Conservation (phyloP, 257 asterid species). For the Solanum pinnatisectum region DNA sequence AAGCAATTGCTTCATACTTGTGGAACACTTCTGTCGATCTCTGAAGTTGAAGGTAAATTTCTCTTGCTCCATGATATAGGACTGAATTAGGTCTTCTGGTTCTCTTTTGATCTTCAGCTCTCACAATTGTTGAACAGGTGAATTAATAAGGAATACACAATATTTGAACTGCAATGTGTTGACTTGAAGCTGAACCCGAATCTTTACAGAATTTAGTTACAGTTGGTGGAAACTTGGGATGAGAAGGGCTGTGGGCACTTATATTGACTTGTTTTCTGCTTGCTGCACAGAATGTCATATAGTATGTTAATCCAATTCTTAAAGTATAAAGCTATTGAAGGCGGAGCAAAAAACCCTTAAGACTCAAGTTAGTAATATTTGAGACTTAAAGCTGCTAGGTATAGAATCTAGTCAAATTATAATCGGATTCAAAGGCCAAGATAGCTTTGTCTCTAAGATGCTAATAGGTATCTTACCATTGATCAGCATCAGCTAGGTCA, state of each 20-base stretch:
- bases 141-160: not conserved
- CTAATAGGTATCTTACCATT: not conserved
- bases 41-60: constrained; percentile 65
- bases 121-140: not conserved
- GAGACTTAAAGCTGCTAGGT: not conserved
- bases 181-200: not conserved
- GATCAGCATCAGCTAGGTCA: not conserved
- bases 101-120: not conserved
- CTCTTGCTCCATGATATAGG: not conserved
- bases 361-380: not conserved
- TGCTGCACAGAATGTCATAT: not conserved
- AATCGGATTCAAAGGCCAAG: not conserved
- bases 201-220: not conserved
- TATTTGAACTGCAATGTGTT: not conserved
- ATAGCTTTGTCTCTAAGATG: not conserved
- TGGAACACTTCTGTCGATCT: constrained; percentile 73
- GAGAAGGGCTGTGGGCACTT: not conserved
- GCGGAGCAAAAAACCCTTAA: not conserved
- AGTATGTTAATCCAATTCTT: not conserved
- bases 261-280: not conserved
- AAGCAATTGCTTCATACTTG: constrained; percentile 67
- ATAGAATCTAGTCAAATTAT: not conserved
- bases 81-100: not conserved
- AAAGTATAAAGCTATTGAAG: not conserved
- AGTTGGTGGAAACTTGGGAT: not conserved